Conservation (phyloP, 805 yeast species). For the Diddensiella caesifluorescens region DNA sequence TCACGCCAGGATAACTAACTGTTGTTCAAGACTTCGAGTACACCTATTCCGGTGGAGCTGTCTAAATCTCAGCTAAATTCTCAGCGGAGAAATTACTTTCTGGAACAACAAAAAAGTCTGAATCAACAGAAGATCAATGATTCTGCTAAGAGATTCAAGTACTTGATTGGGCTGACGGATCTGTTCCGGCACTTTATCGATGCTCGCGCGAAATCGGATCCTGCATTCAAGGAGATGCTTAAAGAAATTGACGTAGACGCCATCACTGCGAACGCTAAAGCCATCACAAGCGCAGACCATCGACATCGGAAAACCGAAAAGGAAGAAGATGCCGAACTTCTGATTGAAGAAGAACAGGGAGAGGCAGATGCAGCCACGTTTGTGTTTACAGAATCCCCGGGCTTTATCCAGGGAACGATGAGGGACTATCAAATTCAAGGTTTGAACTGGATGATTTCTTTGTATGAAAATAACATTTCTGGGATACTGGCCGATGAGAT, state of each 20-base stretch:
- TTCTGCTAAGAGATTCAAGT: constrained; percentile 75
- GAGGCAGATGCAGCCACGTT: constrained; percentile 46
- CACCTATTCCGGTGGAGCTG: constrained; percentile 22
- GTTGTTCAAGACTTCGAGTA: constrained; percentile 10
- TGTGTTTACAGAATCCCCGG: constrained; percentile 81
- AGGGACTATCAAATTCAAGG: constrained; percentile 95
- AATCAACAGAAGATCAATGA: constrained; percentile 38
- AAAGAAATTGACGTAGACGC: constrained; percentile 27
- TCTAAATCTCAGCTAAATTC: constrained; percentile 23
- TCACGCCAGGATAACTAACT: neutral
- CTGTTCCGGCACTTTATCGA: constrained; percentile 85
- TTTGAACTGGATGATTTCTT: constrained; percentile 84
- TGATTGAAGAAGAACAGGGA: constrained; percentile 66
- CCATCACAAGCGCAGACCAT: constrained; percentile 27
- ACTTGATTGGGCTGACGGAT: constrained; percentile 76
- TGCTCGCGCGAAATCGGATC: constrained; percentile 72
- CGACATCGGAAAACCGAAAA: constrained; percentile 86
- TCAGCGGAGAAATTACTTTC: constrained; percentile 27
- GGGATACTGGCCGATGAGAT: constrained; percentile 97
- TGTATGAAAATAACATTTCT: constrained; percentile 81
- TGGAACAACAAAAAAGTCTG: constrained; percentile 27
- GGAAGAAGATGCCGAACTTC: constrained; percentile 90
- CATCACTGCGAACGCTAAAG: constrained; percentile 22
- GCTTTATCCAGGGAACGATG: constrained; percentile 64
- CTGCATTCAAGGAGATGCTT: constrained; percentile 42